Evolutionary conservation across 192 early-diverging fungal genomes (phyloP).

Genomic region (Backusella luteola): DNA sequence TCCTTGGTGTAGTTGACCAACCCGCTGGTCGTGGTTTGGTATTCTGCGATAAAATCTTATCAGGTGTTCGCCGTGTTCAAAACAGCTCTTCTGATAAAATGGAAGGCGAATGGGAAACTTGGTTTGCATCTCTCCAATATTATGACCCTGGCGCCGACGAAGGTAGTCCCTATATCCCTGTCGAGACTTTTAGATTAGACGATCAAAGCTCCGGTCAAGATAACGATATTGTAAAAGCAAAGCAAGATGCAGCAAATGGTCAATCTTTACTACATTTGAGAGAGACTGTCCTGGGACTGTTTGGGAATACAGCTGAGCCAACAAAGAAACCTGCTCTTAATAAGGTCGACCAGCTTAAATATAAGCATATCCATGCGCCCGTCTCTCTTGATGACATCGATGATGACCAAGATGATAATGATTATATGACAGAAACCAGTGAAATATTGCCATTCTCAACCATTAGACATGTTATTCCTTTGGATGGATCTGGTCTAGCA

Average conservation of each 20-base stretch:
- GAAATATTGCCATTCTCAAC: conserved; percentile 31
- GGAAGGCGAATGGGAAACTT: conserved; percentile 20
- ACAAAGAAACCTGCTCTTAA: neutral
- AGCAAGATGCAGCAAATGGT: neutral
- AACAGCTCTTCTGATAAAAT: neutral
- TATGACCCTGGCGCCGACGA: conserved; percentile 17
- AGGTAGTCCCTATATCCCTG: neutral
- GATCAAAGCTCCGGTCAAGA: neutral
- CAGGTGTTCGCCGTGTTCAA: conserved; percentile 23
- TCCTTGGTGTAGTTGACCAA: conserved; percentile 28
- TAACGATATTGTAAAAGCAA: neutral
- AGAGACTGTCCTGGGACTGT: neutral
- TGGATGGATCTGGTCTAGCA: conserved; percentile 30
- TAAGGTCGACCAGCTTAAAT: neutral
- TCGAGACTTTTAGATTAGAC: conserved; percentile 16
- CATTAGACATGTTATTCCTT: conserved; percentile 21
- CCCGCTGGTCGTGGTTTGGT: conserved; percentile 17
- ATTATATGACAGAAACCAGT: conserved; percentile 15
- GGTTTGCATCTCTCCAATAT: conserved; percentile 30
- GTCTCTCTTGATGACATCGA: neutral
- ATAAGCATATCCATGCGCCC: neutral
- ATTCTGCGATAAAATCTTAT: conserved; percentile 31
- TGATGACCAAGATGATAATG: conserved; percentile 7
- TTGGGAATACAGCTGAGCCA: neutral
- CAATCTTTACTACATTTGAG: neutral